Evolutionary conservation across 176 grass and related monocot genomes (phyloP), one percentile per base, ranked within the genome.

Genomic region (Tillandsia leiboldiana): DNA sequence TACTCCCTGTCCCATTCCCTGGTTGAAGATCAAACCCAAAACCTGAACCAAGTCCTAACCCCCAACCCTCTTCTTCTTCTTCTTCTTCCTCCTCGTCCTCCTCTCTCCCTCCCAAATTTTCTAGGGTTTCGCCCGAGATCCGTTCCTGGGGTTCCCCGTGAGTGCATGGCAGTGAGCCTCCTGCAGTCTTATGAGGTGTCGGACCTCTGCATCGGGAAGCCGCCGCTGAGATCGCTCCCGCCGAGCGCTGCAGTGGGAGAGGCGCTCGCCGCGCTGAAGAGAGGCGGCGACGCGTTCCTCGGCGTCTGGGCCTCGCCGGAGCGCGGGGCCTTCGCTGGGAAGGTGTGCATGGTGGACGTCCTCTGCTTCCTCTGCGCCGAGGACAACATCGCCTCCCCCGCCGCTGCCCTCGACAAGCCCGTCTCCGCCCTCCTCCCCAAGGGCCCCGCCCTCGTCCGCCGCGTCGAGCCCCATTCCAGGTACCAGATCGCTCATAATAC

Each of bases 201-300:
- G 8, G 92, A 96, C 66, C 80, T 96, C 75, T 96, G 92, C 86
- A 96, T 96, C 88, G 88, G 86, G 79, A 96, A 89, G 83, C 86
- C 86, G 81, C 58, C 81, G 58, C 26, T 91, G 51, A 67, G 70
- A 73, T 84, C 80, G 69, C 81, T 96, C 3, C 76, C 83, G 61
- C 76, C 81, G 12, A 50, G 48, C 1, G 77, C 83, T 62, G 76
- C 88, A 15, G 52, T 89, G 4, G 74, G 73, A 1, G 50, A 86
- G 11, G 84, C 82, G 48, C 49, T 86, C 29, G 52, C 78, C 14
- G 73, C 70, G 6, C 74, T 91, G 27, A 66, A 83, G 22, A 2
- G 10, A 26, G 70, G 63, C 5, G 85, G 47, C 29, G 76, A 47
- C 12, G 76, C 50, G 2, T 65, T 71, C 28, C n/a, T 90, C 2